Evolutionary conservation across 164 flowering plant genomes (phyloP).

Genomic region (Cinnamomum micranthum): DNA sequence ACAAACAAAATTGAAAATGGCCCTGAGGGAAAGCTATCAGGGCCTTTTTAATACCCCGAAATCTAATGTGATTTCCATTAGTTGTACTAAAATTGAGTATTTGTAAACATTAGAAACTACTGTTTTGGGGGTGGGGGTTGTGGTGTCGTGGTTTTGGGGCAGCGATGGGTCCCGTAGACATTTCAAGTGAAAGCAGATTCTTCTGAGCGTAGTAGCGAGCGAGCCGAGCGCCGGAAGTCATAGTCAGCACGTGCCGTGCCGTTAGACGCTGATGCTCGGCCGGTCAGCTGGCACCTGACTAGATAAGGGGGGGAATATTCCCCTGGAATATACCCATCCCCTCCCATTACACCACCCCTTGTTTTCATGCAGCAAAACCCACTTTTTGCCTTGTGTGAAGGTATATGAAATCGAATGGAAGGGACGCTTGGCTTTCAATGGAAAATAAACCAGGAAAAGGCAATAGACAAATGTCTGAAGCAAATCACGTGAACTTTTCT

Average conservation of each 20-base stretch:
- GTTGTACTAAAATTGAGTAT: too few relatives aligned
- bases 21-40: too few relatives aligned
- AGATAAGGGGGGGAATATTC: background rate
- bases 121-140: too few relatives aligned
- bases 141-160: too few relatives aligned
- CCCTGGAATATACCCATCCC: background rate
- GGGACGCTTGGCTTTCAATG: background rate
- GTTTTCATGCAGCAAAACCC: background rate
- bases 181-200: too few relatives aligned
- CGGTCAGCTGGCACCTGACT: background rate
- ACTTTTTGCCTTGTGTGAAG: background rate
- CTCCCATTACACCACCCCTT: background rate
- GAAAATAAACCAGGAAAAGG: background rate
- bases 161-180: too few relatives aligned
- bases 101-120: too few relatives aligned
- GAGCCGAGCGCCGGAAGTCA: background rate
- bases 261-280: background rate
- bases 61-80: too few relatives aligned
- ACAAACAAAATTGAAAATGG: too few relatives aligned
- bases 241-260: background rate
- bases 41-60: too few relatives aligned
- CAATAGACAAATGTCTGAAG: background rate
- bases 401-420: background rate
- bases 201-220: background rate
- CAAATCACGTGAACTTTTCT: background rate